A percentile compares a stretch with the other conserved stretches of the same genome.
These are phyloP conservation scores for Panus rudis DNA, from an alignment of 768 basidiomycete species.

Conservation along the genomic window DNA sequence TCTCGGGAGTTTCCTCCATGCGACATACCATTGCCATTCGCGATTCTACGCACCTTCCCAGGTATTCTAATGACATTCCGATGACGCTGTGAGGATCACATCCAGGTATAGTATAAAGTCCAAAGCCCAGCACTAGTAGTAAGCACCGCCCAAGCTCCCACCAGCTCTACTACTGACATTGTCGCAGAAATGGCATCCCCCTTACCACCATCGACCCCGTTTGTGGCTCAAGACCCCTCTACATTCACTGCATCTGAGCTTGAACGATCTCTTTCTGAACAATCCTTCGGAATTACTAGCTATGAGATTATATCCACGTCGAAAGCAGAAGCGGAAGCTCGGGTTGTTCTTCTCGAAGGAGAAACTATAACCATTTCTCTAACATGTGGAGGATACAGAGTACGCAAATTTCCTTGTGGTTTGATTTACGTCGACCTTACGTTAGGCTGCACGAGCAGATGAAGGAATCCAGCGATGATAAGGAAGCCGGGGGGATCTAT, in stretches of 20 bases:
- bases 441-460: conserved; percentile 4
- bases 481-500: conserved; percentile 25
- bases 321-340: conserved; percentile 43
- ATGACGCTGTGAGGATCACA: too few relatives aligned
- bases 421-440: conserved; percentile 18
- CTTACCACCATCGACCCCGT: conserved; percentile 12
- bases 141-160: too few relatives aligned
- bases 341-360: conserved; percentile 53
- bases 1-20: too few relatives aligned
- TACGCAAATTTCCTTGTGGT: conserved; percentile 20
- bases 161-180: neutral
- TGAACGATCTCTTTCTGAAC: conserved; percentile 46
- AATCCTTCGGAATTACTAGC: conserved; percentile 46
- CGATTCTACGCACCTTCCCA: too few relatives aligned
- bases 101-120: too few relatives aligned
- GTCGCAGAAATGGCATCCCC: neutral
- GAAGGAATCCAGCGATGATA: conserved; percentile 3
- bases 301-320: conserved; percentile 35
- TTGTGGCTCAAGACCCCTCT: too few relatives aligned
- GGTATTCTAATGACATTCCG: too few relatives aligned
- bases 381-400: conserved; percentile 50
- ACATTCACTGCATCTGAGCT: conserved; percentile 47
- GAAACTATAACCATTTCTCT: conserved; percentile 38
- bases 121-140: too few relatives aligned
- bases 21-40: too few relatives aligned